Base-by-base conservation (phyloP, 2,329 filamentous ascomycete species). In the Verruconis gallopava region DNA sequence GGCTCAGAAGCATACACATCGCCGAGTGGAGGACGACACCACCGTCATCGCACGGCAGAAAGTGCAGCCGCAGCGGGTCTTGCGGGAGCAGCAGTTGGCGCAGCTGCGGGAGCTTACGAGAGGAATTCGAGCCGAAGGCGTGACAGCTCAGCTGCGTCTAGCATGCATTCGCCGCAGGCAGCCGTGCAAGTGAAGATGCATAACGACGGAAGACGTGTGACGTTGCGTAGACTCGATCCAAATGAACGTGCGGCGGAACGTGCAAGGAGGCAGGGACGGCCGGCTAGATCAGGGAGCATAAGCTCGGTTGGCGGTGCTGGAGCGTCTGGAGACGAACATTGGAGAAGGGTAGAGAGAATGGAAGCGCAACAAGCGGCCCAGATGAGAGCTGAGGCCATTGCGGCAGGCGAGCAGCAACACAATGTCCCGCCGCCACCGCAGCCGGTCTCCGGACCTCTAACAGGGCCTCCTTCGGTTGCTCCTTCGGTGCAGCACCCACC, bases 131-230 rank as follows among this genome's bases (percentile, higher is more conserved):
- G 49, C 41, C 51, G 53, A 41, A 45, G 35, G 51, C 53, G 42
- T 47, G 53, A 22, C 52, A 52, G 15, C 53, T 58, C 40, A 52
- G 51, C 45, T 57, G 56, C 41, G 49, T 63, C 64, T 36, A 64
- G 65, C 46, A 58, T 68, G 21, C 64, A 64, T 18, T 74, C 72
- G 0, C 73, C 73, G n/a, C 73, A 74, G 2, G 72, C 78, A 37
- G 75, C 71, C 21, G 68, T 80, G 43, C 77, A 78, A 54, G 68
- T 79, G 33, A 76, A 77, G 52, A 75, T 78, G 68, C 74, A 78
- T 55, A 69, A 72, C 44, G 73, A 79, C 48, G 74, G 74, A 18
- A 67, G 73, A 5, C 72, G 76, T 50, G 73, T 80, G 25, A 80
- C 76, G 2, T 63, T 80, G 5, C 66, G 75, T 20, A 64, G 74